Evolutionary conservation across 192 early-diverging fungal genomes (phyloP).

Genomic region (Jimgerdemannia lactiflua): DNA sequence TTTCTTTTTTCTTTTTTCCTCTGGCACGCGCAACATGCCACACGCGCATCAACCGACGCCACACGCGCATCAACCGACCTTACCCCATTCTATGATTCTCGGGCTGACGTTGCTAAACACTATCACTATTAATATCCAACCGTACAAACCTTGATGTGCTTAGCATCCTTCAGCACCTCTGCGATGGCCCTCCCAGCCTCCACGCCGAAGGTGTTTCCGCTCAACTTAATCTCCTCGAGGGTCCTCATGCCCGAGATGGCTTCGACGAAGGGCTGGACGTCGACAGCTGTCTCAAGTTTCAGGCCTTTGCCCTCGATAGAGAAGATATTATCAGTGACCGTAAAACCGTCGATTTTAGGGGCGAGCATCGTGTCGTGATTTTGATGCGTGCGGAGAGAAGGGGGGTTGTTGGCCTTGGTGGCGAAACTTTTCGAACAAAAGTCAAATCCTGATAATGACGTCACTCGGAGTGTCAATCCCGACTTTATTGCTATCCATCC

Average conservation of each 20-base stretch:
- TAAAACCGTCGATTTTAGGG: constrained; percentile 29
- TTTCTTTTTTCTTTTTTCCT: constrained; percentile 4
- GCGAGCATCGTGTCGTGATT: constrained; percentile 15
- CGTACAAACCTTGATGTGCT: constrained; percentile 65
- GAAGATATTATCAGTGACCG: constrained; percentile 54
- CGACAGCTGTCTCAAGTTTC: constrained; percentile 82
- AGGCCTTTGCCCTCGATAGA: constrained; percentile 86
- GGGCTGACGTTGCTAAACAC: neutral
- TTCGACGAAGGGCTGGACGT: constrained; percentile 73
- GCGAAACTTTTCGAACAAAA: neutral
- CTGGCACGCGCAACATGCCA: too few relatives aligned
- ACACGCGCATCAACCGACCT: too few relatives aligned
- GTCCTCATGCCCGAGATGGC: constrained; percentile 63
- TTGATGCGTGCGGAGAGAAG: neutral
- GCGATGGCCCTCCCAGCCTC: constrained; percentile 85
- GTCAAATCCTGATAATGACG: too few relatives aligned
- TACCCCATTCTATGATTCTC: too few relatives aligned
- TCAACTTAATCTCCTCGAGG: constrained; percentile 69
- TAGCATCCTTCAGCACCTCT: constrained; percentile 61
- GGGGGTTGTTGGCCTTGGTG: neutral
- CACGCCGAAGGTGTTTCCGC: constrained; percentile 92
- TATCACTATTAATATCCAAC: neutral
- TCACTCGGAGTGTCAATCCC: too few relatives aligned
- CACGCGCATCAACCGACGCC: neutral
- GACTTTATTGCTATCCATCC: too few relatives aligned